phyloP scores from a whole-genome alignment of 2,329 filamentous ascomycete species.

The Nigrospora oryzae region DNA sequence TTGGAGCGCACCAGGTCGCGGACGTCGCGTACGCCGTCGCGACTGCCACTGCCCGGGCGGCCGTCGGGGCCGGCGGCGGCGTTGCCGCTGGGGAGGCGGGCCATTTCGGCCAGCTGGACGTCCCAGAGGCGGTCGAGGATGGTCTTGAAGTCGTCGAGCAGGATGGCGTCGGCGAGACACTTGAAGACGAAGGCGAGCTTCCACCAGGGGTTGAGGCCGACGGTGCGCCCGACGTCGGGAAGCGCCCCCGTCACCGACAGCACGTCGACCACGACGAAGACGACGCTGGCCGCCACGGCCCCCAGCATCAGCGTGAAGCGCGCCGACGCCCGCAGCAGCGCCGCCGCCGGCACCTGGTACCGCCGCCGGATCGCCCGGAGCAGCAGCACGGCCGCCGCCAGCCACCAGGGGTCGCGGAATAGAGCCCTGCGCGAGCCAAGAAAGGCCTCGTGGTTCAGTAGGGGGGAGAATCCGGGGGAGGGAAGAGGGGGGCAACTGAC shows the following conservation, averaged over 20 bases:
- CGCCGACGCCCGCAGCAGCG: constrained; percentile 52
- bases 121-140: constrained; percentile 26
- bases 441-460: too few species aligned
- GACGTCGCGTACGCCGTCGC: too few species aligned
- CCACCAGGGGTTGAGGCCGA: constrained; percentile 55
- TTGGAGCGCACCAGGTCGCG: too few species aligned
- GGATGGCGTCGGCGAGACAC: constrained; percentile 57
- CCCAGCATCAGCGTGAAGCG: constrained; percentile 55
- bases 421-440: constrained; percentile 30
- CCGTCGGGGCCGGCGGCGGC: constrained; percentile 19
- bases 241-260: constrained; percentile 47
- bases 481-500: neutral
- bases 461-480: too few species aligned
- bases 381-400: constrained; percentile 50
- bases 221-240: constrained; percentile 22
- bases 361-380: constrained; percentile 55
- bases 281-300: constrained; percentile 51
- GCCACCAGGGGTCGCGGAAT: constrained; percentile 61
- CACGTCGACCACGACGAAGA: constrained; percentile 54
- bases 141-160: constrained; percentile 63
- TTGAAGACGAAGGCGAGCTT: constrained; percentile 56
- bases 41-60: too few species aligned
- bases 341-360: constrained; percentile 48
- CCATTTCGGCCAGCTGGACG: neutral
- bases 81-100: constrained; percentile 37